Evolutionary conservation across 2,329 filamentous ascomycete species (phyloP), one percentile per base, ranked within the genome.

Genomic region (Sarocladium oryzae): DNA sequence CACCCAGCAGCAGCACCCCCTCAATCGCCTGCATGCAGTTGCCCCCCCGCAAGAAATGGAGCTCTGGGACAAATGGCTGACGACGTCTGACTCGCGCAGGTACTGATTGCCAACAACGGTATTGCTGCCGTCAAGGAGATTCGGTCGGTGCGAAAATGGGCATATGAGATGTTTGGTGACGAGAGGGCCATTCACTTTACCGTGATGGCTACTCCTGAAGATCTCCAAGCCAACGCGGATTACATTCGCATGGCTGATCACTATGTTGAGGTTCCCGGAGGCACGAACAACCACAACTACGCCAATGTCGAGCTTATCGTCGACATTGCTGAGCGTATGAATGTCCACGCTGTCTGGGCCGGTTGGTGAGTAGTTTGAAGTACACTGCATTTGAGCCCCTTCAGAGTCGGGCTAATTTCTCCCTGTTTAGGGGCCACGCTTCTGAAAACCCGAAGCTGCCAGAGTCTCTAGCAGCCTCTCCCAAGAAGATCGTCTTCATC

Each of bases 271-370:
- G 92, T 99, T 55, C 93, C 93, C 30, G 93, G 93, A 65, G 93
- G 93, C 66, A 99, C 93, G 56, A 99, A 99, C 77, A 99, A 99
- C 81, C 96, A 99, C 85, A 99, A 99, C 74, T 99, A 99, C 73
- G 93, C 93, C 74, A 99, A 99, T 69, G 93, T 99, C 54, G 93
- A 99, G 76, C 79, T 99, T 67, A 99, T 99, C 70, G 93, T 99
- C 59, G 93, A 99, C 75, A 84, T 99, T 67, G 93, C 93, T 23
- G 93, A 99, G 79, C 89, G 93, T 56, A 97, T 96, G 90, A 84
- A 92, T 62, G 93, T 99, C 55, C 93, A 99, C 66, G 93, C 93
- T 54, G 93, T 99, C 15, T 99, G 93, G 93, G 93, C 93, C 61
- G 93, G 93, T 78, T 99, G 93, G 91, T 93, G 73, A 77, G 86